Base-by-base conservation (phyloP, 768 basidiomycete species). In the Tulasnella sp. region DNA sequence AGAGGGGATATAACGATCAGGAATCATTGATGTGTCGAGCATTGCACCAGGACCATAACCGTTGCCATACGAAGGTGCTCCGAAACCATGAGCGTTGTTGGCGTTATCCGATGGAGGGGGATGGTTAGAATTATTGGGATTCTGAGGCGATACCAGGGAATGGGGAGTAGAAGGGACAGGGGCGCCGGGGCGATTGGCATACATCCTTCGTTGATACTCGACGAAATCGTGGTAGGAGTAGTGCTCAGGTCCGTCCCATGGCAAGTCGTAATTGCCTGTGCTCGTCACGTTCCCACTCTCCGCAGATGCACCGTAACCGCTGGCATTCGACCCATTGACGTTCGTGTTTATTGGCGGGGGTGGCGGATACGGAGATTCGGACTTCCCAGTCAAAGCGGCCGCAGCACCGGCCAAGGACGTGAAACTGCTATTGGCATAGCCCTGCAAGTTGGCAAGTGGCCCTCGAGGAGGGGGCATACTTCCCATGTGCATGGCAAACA, bases 81-180 rank as follows among this genome's bases (percentile, higher is more conserved):
- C 39, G 46, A 3, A 42, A 25, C 25, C 35, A 21, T 23, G 55
- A 19, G 15, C 34, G 34, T 45, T 56, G 29, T 31, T 59, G 6
- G 17, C 40, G 29, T 27, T 37, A 32, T 29, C 48, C 11, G 21
- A 19, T 9, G 21, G 32, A 15, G 17, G n/a, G 21, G 15, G 19
- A 8, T 45, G 40, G 32, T 17, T 17, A 36, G 37, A 34, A 39
- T 37, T 36, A 12, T n/a, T 23, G 8, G 36, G 42, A 9, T 36
- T 42, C 39, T 36, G 58, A 9, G 50, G 45, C 6, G 40, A 43
- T 12, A 52, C 40, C 27, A 35, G 29, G 0, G 59, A 58, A 17
- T 58, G 55, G n/a, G 59, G 59, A 21, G 59, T 60, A 3, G 59
- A 56, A n/a, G 59, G 59, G 21, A 60, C 57, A 23, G 59, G 59